Conservation (phyloP, 2,329 filamentous ascomycete species). For the Nigrograna mackinnonii region DNA sequence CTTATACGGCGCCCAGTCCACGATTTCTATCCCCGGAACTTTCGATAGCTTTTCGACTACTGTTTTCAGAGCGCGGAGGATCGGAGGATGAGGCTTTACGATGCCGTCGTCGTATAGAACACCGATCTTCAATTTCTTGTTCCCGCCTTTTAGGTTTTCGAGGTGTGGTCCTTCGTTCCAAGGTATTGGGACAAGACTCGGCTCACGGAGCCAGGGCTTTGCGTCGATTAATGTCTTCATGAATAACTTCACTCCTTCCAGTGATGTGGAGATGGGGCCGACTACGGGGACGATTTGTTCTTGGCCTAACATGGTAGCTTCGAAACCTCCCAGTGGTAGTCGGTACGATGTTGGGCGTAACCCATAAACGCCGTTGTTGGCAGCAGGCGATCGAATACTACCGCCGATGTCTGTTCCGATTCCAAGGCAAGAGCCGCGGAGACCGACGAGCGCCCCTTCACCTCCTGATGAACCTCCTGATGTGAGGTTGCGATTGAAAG, state of each 20-base stretch:
- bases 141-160: constrained; percentile 12
- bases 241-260: constrained; percentile 57
- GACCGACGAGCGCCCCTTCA: constrained; percentile 58
- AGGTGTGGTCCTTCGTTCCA: constrained; percentile 46
- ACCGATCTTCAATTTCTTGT: constrained; percentile 56
- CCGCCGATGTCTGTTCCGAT: constrained; percentile 61
- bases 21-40: constrained; percentile 53
- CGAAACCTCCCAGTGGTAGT: constrained; percentile 42
- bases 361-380: constrained; percentile 60
- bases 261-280: constrained; percentile 56
- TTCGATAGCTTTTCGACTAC: constrained; percentile 48
- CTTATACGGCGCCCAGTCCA: constrained; percentile 53
- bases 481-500: constrained; percentile 55
- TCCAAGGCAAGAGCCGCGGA: constrained; percentile 56
- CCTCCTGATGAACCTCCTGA: constrained; percentile 59
- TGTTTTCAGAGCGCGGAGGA: constrained; percentile 57
- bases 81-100: constrained; percentile 66
- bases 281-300: constrained; percentile 52
- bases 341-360: constrained; percentile 51
- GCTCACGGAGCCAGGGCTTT: constrained; percentile 59
- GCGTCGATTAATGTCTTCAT: constrained; percentile 52
- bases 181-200: constrained; percentile 59
- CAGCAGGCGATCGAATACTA: constrained; percentile 59
- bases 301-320: constrained; percentile 43
- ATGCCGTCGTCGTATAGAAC: constrained; percentile 67